phyloP scores from a whole-genome alignment of 2,329 filamentous ascomycete genomes.

The Aspergillus bombycis region DNA sequence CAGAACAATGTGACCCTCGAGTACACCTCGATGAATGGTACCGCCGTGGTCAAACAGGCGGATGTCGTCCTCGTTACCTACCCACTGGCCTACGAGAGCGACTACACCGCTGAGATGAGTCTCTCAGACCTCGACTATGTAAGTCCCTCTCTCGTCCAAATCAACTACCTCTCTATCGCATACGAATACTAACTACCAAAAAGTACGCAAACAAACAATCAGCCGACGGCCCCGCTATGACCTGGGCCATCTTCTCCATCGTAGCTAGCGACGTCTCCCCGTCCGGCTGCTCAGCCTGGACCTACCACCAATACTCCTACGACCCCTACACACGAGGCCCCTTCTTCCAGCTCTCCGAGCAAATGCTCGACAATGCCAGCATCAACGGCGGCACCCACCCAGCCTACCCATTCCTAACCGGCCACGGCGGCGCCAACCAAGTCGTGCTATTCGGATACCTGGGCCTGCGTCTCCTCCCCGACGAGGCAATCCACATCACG shows the following conservation, averaged over 20 bases:
- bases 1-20: constrained; percentile 66
- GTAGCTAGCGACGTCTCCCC: constrained; percentile 67
- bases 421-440: constrained; percentile 70
- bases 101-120: constrained; percentile 53
- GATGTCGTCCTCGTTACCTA: constrained; percentile 70
- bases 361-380: constrained; percentile 63
- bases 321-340: constrained; percentile 67
- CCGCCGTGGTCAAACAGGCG: constrained; percentile 69
- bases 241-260: constrained; percentile 70
- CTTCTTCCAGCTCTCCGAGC: constrained; percentile 73
- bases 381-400: constrained; percentile 69
- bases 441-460: constrained; percentile 70
- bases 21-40: constrained; percentile 68
- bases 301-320: constrained; percentile 66
- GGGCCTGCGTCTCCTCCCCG: constrained; percentile 63
- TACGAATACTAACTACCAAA: constrained; percentile 2
- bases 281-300: constrained; percentile 70
- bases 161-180: background rate
- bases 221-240: constrained; percentile 71
- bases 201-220: constrained; percentile 70
- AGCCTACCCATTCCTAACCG: constrained; percentile 72
- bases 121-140: constrained; percentile 66
- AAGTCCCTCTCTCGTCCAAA: constrained; percentile 21
- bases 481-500: constrained; percentile 62
- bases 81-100: constrained; percentile 60